Percentiles rank a stretch among this genome's conserved stretches.
Conservation (phyloP, 73 alveolate species). For the Blepharisma japonicum region DNA sequence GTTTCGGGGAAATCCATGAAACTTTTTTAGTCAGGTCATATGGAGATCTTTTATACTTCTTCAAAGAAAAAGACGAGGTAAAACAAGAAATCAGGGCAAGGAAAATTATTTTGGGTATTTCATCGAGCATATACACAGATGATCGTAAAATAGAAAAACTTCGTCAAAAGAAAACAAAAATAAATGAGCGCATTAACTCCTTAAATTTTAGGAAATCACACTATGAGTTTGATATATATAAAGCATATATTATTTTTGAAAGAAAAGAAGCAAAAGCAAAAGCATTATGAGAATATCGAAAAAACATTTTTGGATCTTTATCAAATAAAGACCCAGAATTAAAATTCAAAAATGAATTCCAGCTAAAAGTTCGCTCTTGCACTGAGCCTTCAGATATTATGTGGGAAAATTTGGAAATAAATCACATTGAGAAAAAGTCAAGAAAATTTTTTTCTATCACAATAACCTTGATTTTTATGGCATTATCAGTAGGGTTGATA, state of each 20-base stretch:
- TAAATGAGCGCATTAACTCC: background rate
- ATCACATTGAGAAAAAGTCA: background rate
- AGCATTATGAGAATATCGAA: background rate
- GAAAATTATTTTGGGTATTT: background rate
- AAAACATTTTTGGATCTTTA: background rate
- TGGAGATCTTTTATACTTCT: background rate
- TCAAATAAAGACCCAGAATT: background rate
- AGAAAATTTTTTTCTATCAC: background rate
- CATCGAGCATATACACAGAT: too few relatives aligned
- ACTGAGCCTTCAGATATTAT: constrained; percentile 27
- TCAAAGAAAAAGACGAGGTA: constrained; percentile 4
- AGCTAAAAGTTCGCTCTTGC: background rate
- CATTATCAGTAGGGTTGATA: constrained; percentile 3
- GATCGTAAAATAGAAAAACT: too few relatives aligned
- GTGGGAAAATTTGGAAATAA: constrained; percentile 28
- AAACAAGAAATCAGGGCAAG: background rate
- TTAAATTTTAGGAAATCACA: background rate
- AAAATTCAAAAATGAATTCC: background rate
- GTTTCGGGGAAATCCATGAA: constrained; percentile 5
- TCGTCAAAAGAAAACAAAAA: background rate
- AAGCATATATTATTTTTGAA: background rate
- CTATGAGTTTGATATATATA: background rate
- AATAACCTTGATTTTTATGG: background rate
- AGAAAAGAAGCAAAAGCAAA: background rate
- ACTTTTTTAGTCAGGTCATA: background rate